These are phyloP conservation scores for Euclidium syriacum DNA, from an alignment of 345 rosid genomes.

Conservation along the genomic window DNA sequence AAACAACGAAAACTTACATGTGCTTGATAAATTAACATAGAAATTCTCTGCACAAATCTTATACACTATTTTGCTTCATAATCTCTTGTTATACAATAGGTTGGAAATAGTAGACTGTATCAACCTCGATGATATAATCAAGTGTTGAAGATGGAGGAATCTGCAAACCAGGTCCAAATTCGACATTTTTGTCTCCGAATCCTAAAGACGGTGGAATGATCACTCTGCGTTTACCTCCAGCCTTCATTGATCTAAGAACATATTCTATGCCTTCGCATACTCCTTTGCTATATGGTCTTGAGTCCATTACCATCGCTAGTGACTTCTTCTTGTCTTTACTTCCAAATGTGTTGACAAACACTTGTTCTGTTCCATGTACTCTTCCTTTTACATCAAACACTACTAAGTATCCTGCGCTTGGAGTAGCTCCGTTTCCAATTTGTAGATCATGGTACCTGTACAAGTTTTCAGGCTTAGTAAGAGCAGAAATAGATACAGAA, in stretches of 20 bases:
- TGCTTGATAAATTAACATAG: neutral
- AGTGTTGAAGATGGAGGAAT: constrained; percentile 64
- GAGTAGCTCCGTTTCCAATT: constrained; percentile 71
- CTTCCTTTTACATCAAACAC: constrained; percentile 74
- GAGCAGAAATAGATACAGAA: neutral
- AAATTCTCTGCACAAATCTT: neutral
- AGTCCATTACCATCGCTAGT: constrained; percentile 69
- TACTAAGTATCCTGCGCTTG: constrained; percentile 70
- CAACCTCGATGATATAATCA: constrained; percentile 66
- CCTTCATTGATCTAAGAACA: constrained; percentile 67
- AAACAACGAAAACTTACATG: neutral
- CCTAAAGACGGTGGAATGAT: constrained; percentile 68
- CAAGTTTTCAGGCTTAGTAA: neutral
- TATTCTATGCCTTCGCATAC: constrained; percentile 80
- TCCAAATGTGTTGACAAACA: constrained; percentile 61
- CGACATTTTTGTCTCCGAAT: constrained; percentile 64
- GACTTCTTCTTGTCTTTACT: constrained; percentile 48
- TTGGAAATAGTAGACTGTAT: constrained; percentile 61
- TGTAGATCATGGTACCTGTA: constrained; percentile 67
- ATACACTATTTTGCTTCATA: neutral
- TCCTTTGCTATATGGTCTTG: constrained; percentile 81
- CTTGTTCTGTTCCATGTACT: constrained; percentile 54
- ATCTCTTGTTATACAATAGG: constrained; percentile 11
- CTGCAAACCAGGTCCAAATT: constrained; percentile 48
- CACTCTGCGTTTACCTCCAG: constrained; percentile 82